These are phyloP conservation scores for Mimosa bimucronata DNA, from an alignment of 306 rosid genomes.

Conservation along the genomic window DNA sequence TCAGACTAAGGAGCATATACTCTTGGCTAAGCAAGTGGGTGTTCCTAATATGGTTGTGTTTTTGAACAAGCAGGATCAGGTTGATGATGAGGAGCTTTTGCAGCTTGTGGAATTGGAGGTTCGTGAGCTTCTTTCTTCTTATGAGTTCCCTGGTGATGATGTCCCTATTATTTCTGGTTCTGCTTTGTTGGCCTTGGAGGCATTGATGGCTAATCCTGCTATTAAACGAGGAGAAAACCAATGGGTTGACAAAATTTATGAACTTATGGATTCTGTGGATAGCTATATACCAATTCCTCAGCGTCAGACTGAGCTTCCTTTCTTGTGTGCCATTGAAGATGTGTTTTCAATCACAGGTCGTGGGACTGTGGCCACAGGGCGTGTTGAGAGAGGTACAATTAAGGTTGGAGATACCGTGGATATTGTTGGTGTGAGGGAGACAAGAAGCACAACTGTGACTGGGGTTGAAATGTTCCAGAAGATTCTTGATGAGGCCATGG, in stretches of 20 bases:
- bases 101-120: conserved; percentile 84
- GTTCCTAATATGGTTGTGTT: conserved; percentile 84
- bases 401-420: conserved; percentile 71
- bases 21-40: conserved; percentile 83
- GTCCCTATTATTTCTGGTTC: conserved; percentile 79
- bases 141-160: conserved; percentile 91
- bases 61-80: conserved; percentile 83
- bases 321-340: conserved; percentile 77
- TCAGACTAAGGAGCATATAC: conserved; percentile 81
- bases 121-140: conserved; percentile 72
- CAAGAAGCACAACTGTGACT: conserved; percentile 74
- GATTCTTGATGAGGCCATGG: conserved; percentile 81
- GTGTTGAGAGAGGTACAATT: conserved; percentile 77
- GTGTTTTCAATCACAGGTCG: conserved; percentile 86
- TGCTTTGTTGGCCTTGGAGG: conserved; percentile 76
- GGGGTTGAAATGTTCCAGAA: conserved; percentile 95
- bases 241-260: conserved; percentile 88
- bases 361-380: conserved; percentile 89
- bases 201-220: conserved; percentile 69
- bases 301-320: conserved; percentile 76
- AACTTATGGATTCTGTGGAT: conserved; percentile 83
- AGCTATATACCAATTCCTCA: conserved; percentile 77
- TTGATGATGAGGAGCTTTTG: conserved; percentile 85
- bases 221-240: conserved; percentile 66
- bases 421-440: conserved; percentile 77